A percentile compares a stretch with the other conserved stretches of the same genome.
phyloP scores from a whole-genome alignment of 2,329 filamentous ascomycete genomes.

The Hymenoscyphus repandus region DNA sequence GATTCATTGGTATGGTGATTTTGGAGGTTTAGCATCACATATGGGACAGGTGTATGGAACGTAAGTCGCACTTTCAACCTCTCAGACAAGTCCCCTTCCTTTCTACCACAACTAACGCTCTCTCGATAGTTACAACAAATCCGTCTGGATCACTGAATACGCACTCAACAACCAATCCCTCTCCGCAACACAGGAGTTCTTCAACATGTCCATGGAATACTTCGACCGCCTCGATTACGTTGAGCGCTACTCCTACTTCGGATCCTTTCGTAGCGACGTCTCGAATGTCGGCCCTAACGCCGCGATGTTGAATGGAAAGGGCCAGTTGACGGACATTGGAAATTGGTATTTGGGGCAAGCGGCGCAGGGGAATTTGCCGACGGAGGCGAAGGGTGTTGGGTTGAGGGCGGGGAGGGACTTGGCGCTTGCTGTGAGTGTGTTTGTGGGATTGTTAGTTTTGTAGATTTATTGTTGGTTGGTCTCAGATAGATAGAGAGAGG shows the following conservation, averaged over 20 bases:
- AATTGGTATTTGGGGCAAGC: slow-evolving; percentile 65
- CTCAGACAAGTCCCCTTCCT: not conserved
- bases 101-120: slow-evolving; percentile 40
- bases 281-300: slow-evolving; percentile 72
- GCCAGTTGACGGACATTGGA: slow-evolving; percentile 69
- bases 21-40: slow-evolving; percentile 33
- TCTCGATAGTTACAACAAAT: slow-evolving; percentile 45
- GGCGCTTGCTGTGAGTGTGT: not conserved
- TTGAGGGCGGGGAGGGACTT: not conserved
- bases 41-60: slow-evolving; percentile 29
- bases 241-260: slow-evolving; percentile 69
- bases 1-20: slow-evolving; percentile 63
- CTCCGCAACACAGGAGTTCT: slow-evolving; percentile 56
- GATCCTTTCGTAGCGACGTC: slow-evolving; percentile 62
- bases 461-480: not conserved
- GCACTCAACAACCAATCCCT: slow-evolving; percentile 54
- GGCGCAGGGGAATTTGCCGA: slow-evolving; percentile 31
- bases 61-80: slow-evolving; percentile 25
- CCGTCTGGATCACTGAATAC: slow-evolving; percentile 78
- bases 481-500: not conserved
- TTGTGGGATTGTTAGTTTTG: not conserved
- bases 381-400: not conserved
- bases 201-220: slow-evolving; percentile 60
- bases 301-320: slow-evolving; percentile 63
- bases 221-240: slow-evolving; percentile 58